phyloP scores from a whole-genome alignment of 1,284 basidiomycete genomes.

The Papiliotrema terrestris region DNA sequence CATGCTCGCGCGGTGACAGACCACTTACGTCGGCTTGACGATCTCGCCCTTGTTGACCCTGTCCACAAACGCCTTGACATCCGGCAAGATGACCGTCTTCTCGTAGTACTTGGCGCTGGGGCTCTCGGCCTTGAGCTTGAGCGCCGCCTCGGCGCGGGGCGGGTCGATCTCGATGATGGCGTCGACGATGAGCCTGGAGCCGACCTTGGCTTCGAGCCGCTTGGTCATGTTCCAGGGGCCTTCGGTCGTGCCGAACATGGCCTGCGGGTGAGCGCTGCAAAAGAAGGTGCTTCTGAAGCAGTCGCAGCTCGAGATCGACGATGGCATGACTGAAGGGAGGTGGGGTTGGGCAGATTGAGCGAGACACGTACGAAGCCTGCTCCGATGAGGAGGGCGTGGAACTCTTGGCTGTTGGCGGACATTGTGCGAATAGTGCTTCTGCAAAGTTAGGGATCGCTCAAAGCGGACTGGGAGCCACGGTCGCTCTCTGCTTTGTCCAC shows the following conservation, averaged over 20 bases:
- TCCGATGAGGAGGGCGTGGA: constrained; percentile 34
- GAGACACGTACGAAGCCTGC: constrained; percentile 33
- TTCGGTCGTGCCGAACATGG: constrained; percentile 46
- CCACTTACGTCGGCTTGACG: constrained; percentile 50
- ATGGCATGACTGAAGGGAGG: not conserved
- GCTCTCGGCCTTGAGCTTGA: constrained; percentile 75
- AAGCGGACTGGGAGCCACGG: too few relatives aligned
- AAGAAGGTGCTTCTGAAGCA: too few relatives aligned
- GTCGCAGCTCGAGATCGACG: too few relatives aligned
- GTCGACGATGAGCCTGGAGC: constrained; percentile 85
- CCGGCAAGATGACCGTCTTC: constrained; percentile 76
- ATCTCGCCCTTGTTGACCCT: constrained; percentile 54
- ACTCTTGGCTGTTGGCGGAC: constrained; percentile 6
- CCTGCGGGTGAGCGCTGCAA: constrained; percentile 17
- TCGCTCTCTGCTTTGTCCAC: too few relatives aligned
- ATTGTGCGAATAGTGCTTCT: not conserved
- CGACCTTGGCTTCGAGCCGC: constrained; percentile 62
- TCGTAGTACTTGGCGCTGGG: constrained; percentile 88
- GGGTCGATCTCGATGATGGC: constrained; percentile 86
- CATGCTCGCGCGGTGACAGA: too few relatives aligned
- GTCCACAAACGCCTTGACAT: constrained; percentile 61
- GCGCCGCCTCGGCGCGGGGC: constrained; percentile 70
- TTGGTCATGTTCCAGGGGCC: constrained; percentile 43
- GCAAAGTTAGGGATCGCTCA: too few relatives aligned
- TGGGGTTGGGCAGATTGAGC: not conserved